Percentiles rank a stretch among this genome's conserved stretches.
Conservation (phyloP, 306 rosid species). For the Trifolium pratense region DNA sequence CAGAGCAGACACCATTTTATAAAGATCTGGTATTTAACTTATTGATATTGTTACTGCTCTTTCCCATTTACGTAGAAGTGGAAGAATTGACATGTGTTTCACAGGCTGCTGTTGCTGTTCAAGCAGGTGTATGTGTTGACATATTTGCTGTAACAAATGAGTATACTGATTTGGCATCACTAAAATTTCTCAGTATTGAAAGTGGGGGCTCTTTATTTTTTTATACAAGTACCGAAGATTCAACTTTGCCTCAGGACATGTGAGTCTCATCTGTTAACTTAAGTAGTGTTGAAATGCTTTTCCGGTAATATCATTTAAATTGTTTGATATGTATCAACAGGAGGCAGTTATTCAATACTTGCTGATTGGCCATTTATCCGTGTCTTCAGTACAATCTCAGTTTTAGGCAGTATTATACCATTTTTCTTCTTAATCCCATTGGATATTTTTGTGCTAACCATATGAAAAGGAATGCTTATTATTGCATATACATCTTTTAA, state of each 20-base stretch:
- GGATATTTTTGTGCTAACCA: constrained; percentile 14
- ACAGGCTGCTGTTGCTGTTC: constrained; percentile 97
- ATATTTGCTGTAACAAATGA: constrained; percentile 97
- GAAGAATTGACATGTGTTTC: constrained; percentile 54
- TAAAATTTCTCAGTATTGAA: constrained; percentile 86
- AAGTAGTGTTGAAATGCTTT: constrained; percentile 31
- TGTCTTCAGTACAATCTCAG: constrained; percentile 29
- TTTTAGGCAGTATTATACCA: constrained; percentile 27
- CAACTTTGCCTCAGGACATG: constrained; percentile 98
- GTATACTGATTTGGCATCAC: constrained; percentile 94
- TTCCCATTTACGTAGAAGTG: constrained; percentile 36
- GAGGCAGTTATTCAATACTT: constrained; percentile 17
- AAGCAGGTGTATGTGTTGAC: constrained; percentile 97
- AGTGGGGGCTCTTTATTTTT: constrained; percentile 91
- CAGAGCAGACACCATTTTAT: constrained; percentile 96
- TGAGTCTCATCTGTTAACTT: constrained; percentile 48
- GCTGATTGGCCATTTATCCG: constrained; percentile 24
- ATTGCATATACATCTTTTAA: neutral
- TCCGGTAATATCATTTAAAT: constrained; percentile 34
- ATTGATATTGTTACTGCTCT: constrained; percentile 25
- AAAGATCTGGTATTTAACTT: constrained; percentile 75
- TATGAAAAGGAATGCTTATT: constrained; percentile 35
- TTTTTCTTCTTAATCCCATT: constrained; percentile 24
- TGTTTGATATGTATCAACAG: constrained; percentile 36
- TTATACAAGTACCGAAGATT: constrained; percentile 84